Evolutionary conservation across 345 rosid genomes (phyloP).

Genomic region (Citrus trifoliata): DNA sequence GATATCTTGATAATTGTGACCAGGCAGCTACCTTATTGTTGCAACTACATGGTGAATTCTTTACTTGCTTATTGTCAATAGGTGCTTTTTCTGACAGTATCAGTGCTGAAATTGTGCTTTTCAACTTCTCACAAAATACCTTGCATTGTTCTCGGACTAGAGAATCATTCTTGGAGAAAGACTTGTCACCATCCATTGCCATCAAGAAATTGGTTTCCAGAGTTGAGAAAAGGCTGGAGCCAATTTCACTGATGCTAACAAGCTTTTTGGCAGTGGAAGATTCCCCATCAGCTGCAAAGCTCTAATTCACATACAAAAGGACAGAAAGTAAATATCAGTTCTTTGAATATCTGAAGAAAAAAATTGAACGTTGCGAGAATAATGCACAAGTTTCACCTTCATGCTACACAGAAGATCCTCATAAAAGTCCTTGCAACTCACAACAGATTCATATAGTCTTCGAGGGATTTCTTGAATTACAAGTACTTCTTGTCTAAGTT

Average conservation of each 20-base stretch:
- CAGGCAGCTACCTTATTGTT: slow-evolving; percentile 74
- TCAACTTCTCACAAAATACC: slow-evolving; percentile 44
- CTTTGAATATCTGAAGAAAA: neutral
- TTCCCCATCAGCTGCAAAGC: slow-evolving; percentile 39
- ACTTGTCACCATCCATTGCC: slow-evolving; percentile 28
- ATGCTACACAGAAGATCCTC: slow-evolving; percentile 42
- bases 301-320: slow-evolving; percentile 34
- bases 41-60: slow-evolving; percentile 30
- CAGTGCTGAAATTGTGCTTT: slow-evolving; percentile 36
- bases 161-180: slow-evolving; percentile 24
- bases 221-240: slow-evolving; percentile 54
- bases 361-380: neutral
- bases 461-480: slow-evolving; percentile 43
- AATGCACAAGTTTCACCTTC: slow-evolving; percentile 48
- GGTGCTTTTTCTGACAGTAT: slow-evolving; percentile 32
- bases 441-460: slow-evolving; percentile 44
- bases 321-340: slow-evolving; percentile 14
- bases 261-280: slow-evolving; percentile 53
- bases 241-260: slow-evolving; percentile 47
- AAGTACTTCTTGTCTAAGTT: slow-evolving; percentile 53
- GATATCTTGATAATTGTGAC: slow-evolving; percentile 50
- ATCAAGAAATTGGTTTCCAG: slow-evolving; percentile 48
- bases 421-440: slow-evolving; percentile 48
- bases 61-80: slow-evolving; percentile 28
- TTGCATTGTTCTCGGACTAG: slow-evolving; percentile 43